Conservation (phyloP, 768 basidiomycete genomes). For the Psilocybe azurescens region DNA sequence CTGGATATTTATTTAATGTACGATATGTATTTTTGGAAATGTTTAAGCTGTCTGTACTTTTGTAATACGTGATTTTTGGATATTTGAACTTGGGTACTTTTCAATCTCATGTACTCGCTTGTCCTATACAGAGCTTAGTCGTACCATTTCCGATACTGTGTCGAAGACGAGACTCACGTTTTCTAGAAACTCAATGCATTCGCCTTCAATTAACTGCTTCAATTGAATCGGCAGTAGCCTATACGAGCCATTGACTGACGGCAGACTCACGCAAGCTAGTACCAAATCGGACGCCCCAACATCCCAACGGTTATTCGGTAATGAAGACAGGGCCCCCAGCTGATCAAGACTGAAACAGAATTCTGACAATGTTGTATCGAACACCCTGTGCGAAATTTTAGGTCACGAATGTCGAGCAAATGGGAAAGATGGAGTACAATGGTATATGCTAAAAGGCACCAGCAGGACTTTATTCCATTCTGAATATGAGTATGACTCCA, state of each 20-base stretch:
- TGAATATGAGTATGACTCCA: background rate
- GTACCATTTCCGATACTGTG: too few relatives aligned
- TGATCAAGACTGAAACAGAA: slow-evolving; percentile 64
- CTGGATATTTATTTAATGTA: background rate
- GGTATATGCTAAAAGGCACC: slow-evolving; percentile 67
- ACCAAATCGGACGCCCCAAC: too few relatives aligned
- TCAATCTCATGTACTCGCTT: too few relatives aligned
- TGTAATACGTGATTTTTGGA: background rate
- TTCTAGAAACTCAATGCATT: too few relatives aligned
- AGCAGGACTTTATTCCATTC: slow-evolving; percentile 42
- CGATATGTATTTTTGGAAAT: background rate
- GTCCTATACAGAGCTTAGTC: background rate
- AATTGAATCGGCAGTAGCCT: too few relatives aligned
- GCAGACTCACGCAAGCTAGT: too few relatives aligned
- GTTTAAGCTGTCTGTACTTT: background rate
- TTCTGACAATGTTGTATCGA: slow-evolving; percentile 60
- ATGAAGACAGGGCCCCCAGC: slow-evolving; percentile 49
- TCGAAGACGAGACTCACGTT: too few relatives aligned
- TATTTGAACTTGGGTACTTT: too few relatives aligned
- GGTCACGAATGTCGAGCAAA: background rate
- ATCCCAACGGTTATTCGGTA: background rate
- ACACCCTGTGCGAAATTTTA: slow-evolving; percentile 46
- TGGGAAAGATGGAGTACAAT: slow-evolving; percentile 46
- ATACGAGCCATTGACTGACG: too few relatives aligned
- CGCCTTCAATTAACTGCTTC: too few relatives aligned